These are phyloP conservation scores for Solanum hybrid DNA, from an alignment of 305 asterid genomes.

Conservation along the genomic window DNA sequence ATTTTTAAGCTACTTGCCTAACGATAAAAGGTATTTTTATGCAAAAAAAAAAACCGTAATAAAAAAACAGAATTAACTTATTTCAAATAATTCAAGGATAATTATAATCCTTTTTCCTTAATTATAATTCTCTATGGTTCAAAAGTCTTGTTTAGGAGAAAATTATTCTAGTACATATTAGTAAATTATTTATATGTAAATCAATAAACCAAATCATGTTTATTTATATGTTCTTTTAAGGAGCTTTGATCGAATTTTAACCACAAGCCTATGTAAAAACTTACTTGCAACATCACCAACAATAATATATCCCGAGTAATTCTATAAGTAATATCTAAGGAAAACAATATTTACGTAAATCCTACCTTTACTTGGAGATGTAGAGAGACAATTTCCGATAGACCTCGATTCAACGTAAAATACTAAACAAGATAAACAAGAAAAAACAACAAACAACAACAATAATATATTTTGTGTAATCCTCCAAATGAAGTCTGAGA, in stretches of 20 bases:
- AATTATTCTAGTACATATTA: background rate
- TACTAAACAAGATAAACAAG: background rate
- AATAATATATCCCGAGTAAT: too few species aligned
- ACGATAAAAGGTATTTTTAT: too few species aligned
- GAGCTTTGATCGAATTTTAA: background rate
- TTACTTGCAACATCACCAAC: too few species aligned
- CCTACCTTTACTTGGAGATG: background rate
- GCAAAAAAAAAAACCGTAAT: too few species aligned
- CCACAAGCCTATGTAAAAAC: background rate
- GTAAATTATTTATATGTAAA: background rate
- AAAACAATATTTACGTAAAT: background rate
- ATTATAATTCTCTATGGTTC: background rate
- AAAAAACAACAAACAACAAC: background rate
- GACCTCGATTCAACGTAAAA: background rate
- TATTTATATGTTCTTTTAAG: background rate
- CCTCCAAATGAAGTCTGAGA: background rate
- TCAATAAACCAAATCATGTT: background rate
- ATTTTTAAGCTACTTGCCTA: too few species aligned
- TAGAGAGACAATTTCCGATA: background rate
- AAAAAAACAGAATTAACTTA: too few species aligned
- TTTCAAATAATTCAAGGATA: too few species aligned
- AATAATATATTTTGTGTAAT: background rate
- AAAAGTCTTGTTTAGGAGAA: background rate
- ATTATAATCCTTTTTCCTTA: background rate
- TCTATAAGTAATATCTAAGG: background rate